Evolutionary conservation across 129 eudicot species (phyloP).

Genomic region (Tanacetum coccineum): DNA sequence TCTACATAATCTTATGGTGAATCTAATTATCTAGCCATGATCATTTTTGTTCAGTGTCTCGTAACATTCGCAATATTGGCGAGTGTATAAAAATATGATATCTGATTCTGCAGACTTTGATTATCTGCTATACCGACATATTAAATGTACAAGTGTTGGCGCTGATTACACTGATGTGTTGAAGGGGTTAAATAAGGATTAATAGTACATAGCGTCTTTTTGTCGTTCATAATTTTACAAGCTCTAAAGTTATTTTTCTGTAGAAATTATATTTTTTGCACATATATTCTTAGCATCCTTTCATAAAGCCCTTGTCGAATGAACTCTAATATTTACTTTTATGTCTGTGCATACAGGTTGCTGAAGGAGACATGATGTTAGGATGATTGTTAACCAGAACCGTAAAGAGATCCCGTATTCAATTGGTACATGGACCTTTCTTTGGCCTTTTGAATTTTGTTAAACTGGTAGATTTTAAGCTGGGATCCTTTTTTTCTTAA

Average conservation of each 20-base stretch:
- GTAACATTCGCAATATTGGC: not conserved
- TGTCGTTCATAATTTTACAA: not conserved
- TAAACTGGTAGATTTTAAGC: slow-evolving; percentile 6
- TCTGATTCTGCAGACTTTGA: not conserved
- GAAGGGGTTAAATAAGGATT: not conserved
- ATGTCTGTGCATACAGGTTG: slow-evolving; percentile 24
- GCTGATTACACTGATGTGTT: not conserved
- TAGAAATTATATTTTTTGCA: not conserved
- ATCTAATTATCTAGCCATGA: not conserved
- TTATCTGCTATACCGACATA: not conserved
- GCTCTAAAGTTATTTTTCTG: not conserved
- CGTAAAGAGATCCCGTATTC: not conserved
- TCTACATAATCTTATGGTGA: not conserved
- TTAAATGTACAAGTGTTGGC: slow-evolving; percentile 1
- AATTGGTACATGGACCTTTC: slow-evolving; percentile 8
- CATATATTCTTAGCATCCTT: not conserved
- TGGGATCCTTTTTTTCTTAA: not conserved
- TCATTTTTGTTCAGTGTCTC: not conserved
- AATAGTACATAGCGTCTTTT: not conserved
- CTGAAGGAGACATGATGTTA: slow-evolving; percentile 23
- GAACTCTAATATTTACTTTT: not conserved
- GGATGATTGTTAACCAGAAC: slow-evolving; percentile 21
- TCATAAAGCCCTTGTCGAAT: not conserved
- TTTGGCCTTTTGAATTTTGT: slow-evolving; percentile 4
- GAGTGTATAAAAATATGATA: not conserved